Percentiles rank a stretch among this genome's conserved stretches.
phyloP scores from a whole-genome alignment of 208 protist species.

The Trypanosoma mega region DNA sequence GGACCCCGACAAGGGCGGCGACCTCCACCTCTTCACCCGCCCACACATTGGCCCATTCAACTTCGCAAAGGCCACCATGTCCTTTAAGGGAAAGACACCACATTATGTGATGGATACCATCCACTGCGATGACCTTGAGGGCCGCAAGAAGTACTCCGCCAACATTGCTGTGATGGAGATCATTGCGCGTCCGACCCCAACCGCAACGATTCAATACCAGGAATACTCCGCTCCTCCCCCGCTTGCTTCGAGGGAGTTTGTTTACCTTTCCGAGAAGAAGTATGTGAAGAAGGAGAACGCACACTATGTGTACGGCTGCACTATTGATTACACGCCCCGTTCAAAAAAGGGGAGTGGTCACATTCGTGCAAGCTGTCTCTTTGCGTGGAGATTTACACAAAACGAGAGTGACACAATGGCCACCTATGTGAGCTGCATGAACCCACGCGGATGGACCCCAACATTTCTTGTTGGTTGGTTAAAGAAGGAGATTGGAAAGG shows the following conservation, averaged over 20 bases:
- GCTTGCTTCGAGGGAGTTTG: slow-evolving; percentile 65
- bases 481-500: slow-evolving; percentile 80
- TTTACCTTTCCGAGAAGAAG: slow-evolving; percentile 71
- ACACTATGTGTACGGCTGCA: slow-evolving; percentile 82
- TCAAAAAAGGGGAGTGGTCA: slow-evolving; percentile 24
- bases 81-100: slow-evolving; percentile 45
- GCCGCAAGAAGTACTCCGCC: slow-evolving; percentile 60
- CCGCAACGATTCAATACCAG: slow-evolving; percentile 64
- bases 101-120: slow-evolving; percentile 61
- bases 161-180: slow-evolving; percentile 60
- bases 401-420: slow-evolving; percentile 44
- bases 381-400: slow-evolving; percentile 59
- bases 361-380: slow-evolving; percentile 55
- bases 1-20: slow-evolving; percentile 56
- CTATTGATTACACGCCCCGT: slow-evolving; percentile 47
- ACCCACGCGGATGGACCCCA: slow-evolving; percentile 81
- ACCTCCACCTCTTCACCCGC: slow-evolving; percentile 70
- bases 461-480: slow-evolving; percentile 86
- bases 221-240: slow-evolving; percentile 71
- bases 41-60: slow-evolving; percentile 79
- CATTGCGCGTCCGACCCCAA: slow-evolving; percentile 31
- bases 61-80: slow-evolving; percentile 74
- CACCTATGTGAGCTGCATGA: slow-evolving; percentile 82
- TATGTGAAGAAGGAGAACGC: slow-evolving; percentile 61
- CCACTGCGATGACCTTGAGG: slow-evolving; percentile 52